Percentiles rank a stretch among this genome's conserved stretches.
Evolutionary conservation across 257 asterid genomes (phyloP).

Genomic region (Nemophila menziesii): DNA sequence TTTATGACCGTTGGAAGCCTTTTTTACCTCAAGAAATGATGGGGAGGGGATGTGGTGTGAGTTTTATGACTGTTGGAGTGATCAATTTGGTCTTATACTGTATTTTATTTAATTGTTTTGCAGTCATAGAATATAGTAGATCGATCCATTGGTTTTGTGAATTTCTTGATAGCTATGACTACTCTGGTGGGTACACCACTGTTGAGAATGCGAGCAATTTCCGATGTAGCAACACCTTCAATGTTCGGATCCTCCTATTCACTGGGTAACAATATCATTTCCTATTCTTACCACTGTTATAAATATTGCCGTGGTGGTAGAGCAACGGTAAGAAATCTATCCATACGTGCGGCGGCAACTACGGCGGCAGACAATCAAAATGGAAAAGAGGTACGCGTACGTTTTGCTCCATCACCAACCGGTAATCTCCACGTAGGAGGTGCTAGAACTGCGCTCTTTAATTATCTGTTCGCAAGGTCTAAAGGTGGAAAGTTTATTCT

Average conservation of each 20-base stretch:
- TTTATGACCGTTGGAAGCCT: no score
- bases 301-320: conserved; percentile 5
- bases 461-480: conserved; percentile 82
- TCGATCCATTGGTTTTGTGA: neutral
- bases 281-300: neutral
- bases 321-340: conserved; percentile 23
- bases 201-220: conserved; percentile 6
- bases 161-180: neutral
- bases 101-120: no score
- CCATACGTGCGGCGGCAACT: conserved; percentile 37
- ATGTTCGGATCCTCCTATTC: conserved; percentile 10
- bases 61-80: no score
- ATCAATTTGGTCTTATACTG: no score
- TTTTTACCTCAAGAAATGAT: no score
- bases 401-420: conserved; percentile 98
- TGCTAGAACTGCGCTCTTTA: conserved; percentile 93
- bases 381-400: conserved; percentile 45
- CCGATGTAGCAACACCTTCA: conserved; percentile 23
- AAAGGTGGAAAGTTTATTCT: conserved; percentile 80
- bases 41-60: no score
- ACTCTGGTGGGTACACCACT: conserved; percentile 3
- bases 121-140: no score
- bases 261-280: neutral
- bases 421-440: conserved; percentile 98
- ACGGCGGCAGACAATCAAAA: neutral